Evolutionary conservation across 768 basidiomycete species (phyloP).

Genomic region (Cytidiella melzeri): DNA sequence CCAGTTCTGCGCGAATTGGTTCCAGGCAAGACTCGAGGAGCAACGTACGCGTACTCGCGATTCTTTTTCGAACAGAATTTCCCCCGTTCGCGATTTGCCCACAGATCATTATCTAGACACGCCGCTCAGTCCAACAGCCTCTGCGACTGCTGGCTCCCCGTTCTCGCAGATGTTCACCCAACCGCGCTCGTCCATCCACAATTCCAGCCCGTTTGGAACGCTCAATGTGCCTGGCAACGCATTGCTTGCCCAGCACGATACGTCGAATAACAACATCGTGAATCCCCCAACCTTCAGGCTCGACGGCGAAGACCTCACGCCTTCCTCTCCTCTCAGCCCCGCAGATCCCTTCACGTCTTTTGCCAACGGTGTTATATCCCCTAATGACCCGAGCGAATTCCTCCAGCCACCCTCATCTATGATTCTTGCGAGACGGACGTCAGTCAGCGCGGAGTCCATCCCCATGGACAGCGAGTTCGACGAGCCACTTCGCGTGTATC

Average conservation of each 20-base stretch:
- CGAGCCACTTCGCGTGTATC: constrained; percentile 67
- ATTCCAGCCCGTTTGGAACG: constrained; percentile 68
- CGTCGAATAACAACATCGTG: constrained; percentile 11
- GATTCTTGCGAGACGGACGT: constrained; percentile 85
- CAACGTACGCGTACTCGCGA: constrained; percentile 73
- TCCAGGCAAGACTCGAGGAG: constrained; percentile 81
- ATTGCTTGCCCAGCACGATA: constrained; percentile 45
- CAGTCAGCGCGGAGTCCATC: constrained; percentile 95
- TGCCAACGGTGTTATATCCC: constrained; percentile 24
- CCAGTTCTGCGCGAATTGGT: constrained; percentile 94
- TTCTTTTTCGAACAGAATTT: constrained; percentile 47
- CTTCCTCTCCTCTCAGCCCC: constrained; percentile 48
- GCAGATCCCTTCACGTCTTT: constrained; percentile 36
- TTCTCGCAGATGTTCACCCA: constrained; percentile 44
- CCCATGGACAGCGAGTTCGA: constrained; percentile 64
- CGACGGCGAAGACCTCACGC: constrained; percentile 52
- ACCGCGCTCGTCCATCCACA: constrained; percentile 49
- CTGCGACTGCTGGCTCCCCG: constrained; percentile 38
- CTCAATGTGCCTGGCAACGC: constrained; percentile 81
- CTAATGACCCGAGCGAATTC: constrained; percentile 49
- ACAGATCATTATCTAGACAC: constrained; percentile 54
- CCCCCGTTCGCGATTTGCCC: constrained; percentile 47
- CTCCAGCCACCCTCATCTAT: constrained; percentile 70
- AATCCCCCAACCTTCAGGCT: constrained; percentile 53
- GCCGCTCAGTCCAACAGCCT: constrained; percentile 30